Percentiles rank a stretch among this genome's conserved stretches.
These are phyloP conservation scores for Lactifluus hygrophoroides DNA, from an alignment of 768 basidiomycete genomes.

Conservation along the genomic window DNA sequence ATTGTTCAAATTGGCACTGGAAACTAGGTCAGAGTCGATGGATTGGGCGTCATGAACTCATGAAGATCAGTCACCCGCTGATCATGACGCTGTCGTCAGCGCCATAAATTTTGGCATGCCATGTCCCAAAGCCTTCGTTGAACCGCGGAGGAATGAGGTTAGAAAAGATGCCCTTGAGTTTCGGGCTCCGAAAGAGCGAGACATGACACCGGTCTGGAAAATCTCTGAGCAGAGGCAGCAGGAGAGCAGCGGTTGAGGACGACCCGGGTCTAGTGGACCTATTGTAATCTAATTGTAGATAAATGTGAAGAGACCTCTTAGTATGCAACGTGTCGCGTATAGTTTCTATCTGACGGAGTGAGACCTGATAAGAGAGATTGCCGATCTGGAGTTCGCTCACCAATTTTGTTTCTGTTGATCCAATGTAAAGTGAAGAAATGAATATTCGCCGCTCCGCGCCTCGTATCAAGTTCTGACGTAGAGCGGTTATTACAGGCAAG, in stretches of 20 bases:
- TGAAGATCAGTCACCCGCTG: slow-evolving; percentile 64
- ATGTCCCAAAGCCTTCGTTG: slow-evolving; percentile 98
- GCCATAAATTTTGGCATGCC: slow-evolving; percentile 96
- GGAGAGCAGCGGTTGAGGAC: slow-evolving; percentile 53
- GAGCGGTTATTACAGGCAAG: neutral
- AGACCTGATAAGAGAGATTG: neutral
- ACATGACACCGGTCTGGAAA: slow-evolving; percentile 69
- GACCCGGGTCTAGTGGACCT: slow-evolving; percentile 69
- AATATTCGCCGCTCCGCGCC: slow-evolving; percentile 76
- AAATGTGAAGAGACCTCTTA: slow-evolving; percentile 55
- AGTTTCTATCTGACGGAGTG: slow-evolving; percentile 50
- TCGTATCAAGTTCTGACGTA: slow-evolving; percentile 59
- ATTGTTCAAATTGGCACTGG: slow-evolving; percentile 84
- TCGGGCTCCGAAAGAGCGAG: slow-evolving; percentile 83
- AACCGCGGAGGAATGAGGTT: slow-evolving; percentile 81
- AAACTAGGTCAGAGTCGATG: neutral
- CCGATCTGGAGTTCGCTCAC: slow-evolving; percentile 37
- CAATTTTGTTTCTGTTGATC: slow-evolving; percentile 66
- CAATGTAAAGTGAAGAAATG: slow-evolving; percentile 86
- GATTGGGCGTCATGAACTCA: neutral
- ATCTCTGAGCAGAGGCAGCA: slow-evolving; percentile 64
- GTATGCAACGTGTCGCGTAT: slow-evolving; percentile 49
- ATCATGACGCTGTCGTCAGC: slow-evolving; percentile 89
- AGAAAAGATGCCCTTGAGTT: slow-evolving; percentile 64
- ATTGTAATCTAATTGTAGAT: slow-evolving; percentile 74